Percentiles rank a stretch among this genome's conserved stretches.
Evolutionary conservation across 768 basidiomycete genomes (phyloP).

Genomic region (Amyloporia xantha): DNA sequence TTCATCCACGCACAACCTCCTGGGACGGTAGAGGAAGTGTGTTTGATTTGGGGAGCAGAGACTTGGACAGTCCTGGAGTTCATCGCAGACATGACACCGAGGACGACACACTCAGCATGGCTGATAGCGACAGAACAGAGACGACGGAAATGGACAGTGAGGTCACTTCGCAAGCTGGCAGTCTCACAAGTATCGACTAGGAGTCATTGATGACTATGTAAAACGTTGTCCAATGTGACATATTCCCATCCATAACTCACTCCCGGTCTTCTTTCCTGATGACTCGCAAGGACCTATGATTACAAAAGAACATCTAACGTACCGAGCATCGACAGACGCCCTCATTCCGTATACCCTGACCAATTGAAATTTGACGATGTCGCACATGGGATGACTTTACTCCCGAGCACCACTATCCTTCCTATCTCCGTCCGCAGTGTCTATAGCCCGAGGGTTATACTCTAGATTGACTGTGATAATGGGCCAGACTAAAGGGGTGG

Average conservation of each 20-base stretch:
- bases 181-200: constrained; percentile 43
- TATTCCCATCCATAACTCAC: too few species aligned
- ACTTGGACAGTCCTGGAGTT: not conserved
- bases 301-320: too few species aligned
- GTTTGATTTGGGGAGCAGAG: constrained; percentile 6
- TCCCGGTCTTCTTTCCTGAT: too few species aligned
- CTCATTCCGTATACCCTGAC: too few species aligned
- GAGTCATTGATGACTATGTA: not conserved
- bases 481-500: constrained; percentile 49
- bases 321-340: too few species aligned
- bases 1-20: constrained; percentile 21
- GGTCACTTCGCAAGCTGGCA: constrained; percentile 26
- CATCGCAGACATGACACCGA: constrained; percentile 8
- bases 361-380: too few species aligned
- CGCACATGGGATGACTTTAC: too few species aligned
- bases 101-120: constrained; percentile 30
- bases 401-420: too few species aligned
- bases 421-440: too few species aligned
- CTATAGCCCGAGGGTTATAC: constrained; percentile 38
- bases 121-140: constrained; percentile 32
- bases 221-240: too few species aligned
- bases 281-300: too few species aligned
- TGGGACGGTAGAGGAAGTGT: constrained; percentile 15
- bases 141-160: constrained; percentile 28
- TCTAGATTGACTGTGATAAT: constrained; percentile 57